phyloP scores from a whole-genome alignment of 345 rosid species.

The Firmiana major region DNA sequence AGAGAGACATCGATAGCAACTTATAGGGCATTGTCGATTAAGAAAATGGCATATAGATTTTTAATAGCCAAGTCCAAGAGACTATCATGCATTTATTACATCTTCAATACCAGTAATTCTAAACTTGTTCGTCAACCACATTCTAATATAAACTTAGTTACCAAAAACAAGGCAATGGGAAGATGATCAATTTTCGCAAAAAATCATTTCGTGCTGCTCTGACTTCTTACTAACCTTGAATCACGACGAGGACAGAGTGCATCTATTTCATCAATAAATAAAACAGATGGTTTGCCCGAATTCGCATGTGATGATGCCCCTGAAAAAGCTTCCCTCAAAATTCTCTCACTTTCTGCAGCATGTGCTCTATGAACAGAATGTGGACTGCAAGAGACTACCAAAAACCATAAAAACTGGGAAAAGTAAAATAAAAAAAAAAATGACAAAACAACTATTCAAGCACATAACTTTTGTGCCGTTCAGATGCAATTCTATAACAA shows the following conservation, averaged over 20 bases:
- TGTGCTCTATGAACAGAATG: constrained; percentile 70
- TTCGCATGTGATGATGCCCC: constrained; percentile 62
- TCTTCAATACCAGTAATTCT: no score
- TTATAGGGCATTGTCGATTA: background rate
- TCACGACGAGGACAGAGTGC: constrained; percentile 77
- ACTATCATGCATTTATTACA: no score
- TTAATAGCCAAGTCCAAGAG: no score
- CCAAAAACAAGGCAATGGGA: background rate
- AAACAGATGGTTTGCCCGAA: constrained; percentile 63
- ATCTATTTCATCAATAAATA: constrained; percentile 89
- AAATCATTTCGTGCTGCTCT: background rate
- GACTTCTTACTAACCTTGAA: constrained; percentile 41
- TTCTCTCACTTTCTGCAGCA: constrained; percentile 86
- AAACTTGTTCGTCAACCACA: no score
- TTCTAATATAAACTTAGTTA: background rate
- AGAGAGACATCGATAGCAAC: background rate
- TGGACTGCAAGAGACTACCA: constrained; percentile 43
- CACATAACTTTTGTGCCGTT: background rate
- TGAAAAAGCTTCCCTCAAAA: constrained; percentile 69
- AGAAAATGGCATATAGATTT: background rate
- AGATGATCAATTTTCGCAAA: background rate
- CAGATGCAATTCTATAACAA: background rate
- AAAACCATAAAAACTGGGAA: constrained; percentile 6
- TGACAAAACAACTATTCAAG: background rate
- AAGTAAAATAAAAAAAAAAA: background rate